Evolutionary conservation across 225 moss, liverwort and hornwort genomes (phyloP), one percentile per base, ranked within the genome.

Genomic region (Physcomitrellopsis africana): DNA sequence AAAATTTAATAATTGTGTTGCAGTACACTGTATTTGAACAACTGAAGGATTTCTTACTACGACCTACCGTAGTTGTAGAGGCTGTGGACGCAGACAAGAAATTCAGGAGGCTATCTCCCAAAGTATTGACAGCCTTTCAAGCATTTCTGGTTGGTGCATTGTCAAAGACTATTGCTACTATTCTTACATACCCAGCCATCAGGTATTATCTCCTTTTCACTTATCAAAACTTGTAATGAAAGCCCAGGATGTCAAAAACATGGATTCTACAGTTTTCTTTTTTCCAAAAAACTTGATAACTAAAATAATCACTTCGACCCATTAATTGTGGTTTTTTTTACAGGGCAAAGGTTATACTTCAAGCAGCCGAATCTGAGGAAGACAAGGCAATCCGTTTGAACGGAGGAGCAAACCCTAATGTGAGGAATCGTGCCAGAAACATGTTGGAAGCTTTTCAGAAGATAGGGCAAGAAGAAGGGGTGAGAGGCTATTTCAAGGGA

Each of bases 11-110:
- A 18, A 57, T 70, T 55, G 80, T 27, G 29, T 81, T 82, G 87
- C 87, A 99, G 97, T 99, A 99, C 52, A 99, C 97, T 54, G 97
- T 99, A 43, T 99, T 99, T 75, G 97, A 99, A 70, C 97, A 99
- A 77, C 81, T 99, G 68, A 94, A 95, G 75, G 92, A 99, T 55
- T 93, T 86, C 60, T 68, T 99, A 60, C 81, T 95, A 49, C 84
- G 81, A 76, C 70, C 79, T 23, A 72, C 66, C 65, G 69, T 20
- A 18, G 69, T n/a, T 62, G 70, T 65, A 37, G 70, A 72, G 9
- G 13, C 67, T 49, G 73, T 81, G 63, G 76, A 24, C 60, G 60
- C 65, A 16, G 73, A 69, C 68, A 72, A 1, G 26, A 37, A 37
- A 37, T 47, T 61, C 72, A 65, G 27, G 51, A 84, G 81, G 73